Conservation (phyloP, 2,329 filamentous ascomycete species). For the Xylaria sp. region DNA sequence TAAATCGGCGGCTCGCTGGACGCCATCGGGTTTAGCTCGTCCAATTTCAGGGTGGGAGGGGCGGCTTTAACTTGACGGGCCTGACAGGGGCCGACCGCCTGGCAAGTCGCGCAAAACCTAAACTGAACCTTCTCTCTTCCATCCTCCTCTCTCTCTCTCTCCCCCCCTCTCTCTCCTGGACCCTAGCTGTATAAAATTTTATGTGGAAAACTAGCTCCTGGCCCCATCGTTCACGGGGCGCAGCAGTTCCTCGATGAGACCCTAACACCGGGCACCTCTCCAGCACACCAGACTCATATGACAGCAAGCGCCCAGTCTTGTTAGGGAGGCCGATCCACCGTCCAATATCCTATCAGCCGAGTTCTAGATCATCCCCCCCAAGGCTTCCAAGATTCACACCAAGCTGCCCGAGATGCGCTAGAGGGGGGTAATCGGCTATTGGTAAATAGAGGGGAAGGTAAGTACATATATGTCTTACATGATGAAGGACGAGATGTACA, state of each 20-base stretch:
- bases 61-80: background rate
- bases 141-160: background rate
- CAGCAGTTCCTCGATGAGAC: slow-evolving; percentile 15
- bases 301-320: slow-evolving; percentile 4
- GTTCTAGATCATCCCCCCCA: background rate
- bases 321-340: slow-evolving; percentile 6
- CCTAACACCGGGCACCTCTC: slow-evolving; percentile 10
- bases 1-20: background rate
- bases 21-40: too few species aligned
- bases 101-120: too few species aligned
- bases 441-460: background rate
- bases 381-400: background rate
- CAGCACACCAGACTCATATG: background rate
- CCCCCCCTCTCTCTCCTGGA: background rate
- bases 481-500: too few species aligned
- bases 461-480: too few species aligned
- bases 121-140: background rate
- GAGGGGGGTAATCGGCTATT: background rate
- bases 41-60: too few species aligned
- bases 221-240: slow-evolving; percentile 16
- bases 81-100: too few species aligned
- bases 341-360: background rate
- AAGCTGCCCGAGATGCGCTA: background rate
- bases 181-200: background rate
- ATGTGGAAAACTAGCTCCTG: background rate